Base-by-base conservation (phyloP, 2,329 filamentous ascomycete species). In the Simplicillium sp. region DNA sequence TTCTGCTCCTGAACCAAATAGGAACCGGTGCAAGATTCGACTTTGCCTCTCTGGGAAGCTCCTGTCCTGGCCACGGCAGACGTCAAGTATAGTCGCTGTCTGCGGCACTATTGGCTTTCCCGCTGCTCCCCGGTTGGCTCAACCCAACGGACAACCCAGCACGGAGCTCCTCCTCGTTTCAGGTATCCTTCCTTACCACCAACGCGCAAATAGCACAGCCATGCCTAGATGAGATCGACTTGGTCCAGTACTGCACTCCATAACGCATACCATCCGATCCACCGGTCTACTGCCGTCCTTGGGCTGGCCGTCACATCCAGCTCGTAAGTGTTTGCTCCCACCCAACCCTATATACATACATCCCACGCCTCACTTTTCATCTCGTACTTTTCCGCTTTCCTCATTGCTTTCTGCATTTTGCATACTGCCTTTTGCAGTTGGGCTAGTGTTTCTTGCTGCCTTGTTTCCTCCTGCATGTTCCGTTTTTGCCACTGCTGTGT, bases 271-370 rank as follows among this genome's bases (percentile, higher is more conserved):
- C 36, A 25, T 31, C 29, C 38, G 38, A 31, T 36, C 50, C 42
- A 45, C 39, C 48, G 20, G 20, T 25, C 56, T 54, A 52, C 54
- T 57, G 54, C 56, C 53, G 48, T 55, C 57, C 57, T 65, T 57
- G 53, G 62, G 63, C 65, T 68, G 63, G 64, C 60, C 64, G 63
- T 57, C 63, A 67, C 60, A 55, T 63, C 66, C 62, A 67, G 65
- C 65, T 66, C 58, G 50, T 47, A 37, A 42, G 42, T 43, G 42
- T 25, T 25, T 25, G 20, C 20, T 25, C 20, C n/a, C 20, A 9
- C 20, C 20, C 20, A 25, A 25, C 9, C 6, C 9, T 25, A 25
- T 25, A 25, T 25, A 25, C 20, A 6, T 25, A 25, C 20, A 25
- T 46, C 46, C 46, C 47, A 48, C 49, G 47, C 46, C 45, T 36